phyloP scores from a whole-genome alignment of 1,284 basidiomycete species.

The Cryptococcus wingfieldii region DNA sequence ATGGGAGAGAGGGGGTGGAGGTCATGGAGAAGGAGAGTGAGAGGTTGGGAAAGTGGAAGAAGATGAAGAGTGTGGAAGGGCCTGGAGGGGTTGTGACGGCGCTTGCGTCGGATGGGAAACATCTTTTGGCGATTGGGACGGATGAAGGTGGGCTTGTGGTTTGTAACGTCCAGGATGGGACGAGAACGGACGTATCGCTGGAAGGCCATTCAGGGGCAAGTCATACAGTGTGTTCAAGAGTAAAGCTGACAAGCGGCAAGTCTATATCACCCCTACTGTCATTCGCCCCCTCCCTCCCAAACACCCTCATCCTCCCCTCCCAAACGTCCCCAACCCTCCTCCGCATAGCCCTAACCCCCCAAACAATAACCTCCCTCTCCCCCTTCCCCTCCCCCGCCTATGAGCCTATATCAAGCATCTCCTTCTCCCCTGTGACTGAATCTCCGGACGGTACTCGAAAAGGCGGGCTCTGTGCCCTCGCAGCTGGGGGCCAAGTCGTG shows the following conservation, averaged over 20 bases:
- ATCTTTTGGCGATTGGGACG: no score
- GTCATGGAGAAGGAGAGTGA: no score
- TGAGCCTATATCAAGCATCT: constrained; percentile 5
- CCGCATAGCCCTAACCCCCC: background rate
- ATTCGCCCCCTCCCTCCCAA: background rate
- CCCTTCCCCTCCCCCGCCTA: background rate
- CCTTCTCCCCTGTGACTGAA: constrained; percentile 11
- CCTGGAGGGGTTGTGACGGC: background rate
- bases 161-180: no score
- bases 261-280: no score
- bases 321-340: constrained; percentile 5
- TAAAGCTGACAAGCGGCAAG: no score
- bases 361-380: background rate
- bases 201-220: no score
- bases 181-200: no score
- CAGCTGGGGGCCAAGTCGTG: constrained; percentile 4
- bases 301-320: constrained; percentile 9
- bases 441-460: constrained; percentile 6
- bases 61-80: background rate
- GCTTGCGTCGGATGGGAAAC: no score
- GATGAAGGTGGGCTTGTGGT: no score
- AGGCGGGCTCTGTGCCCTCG: constrained; percentile 11
- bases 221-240: no score
- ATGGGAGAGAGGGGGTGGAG: no score
- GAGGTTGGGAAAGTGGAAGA: background rate